Evolutionary conservation across 202 grass and related monocot genomes (phyloP).

Genomic region (Setaria italica): DNA sequence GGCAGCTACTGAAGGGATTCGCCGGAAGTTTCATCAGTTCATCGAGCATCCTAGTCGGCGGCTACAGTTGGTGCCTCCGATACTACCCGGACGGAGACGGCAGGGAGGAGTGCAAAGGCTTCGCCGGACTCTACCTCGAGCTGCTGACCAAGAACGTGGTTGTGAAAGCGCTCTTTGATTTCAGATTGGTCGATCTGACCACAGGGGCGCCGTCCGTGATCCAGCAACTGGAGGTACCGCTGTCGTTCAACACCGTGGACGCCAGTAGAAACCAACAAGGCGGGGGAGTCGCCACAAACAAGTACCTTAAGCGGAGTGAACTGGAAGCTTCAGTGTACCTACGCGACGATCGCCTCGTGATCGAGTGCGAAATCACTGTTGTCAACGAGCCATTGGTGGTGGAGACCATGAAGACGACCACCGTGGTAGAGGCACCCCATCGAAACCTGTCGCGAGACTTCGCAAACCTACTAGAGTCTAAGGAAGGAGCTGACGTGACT

Average conservation of each 20-base stretch:
- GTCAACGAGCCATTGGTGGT: background rate
- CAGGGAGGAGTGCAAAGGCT: too few species aligned
- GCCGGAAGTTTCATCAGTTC: background rate
- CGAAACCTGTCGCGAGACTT: background rate
- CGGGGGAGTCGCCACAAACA: too few species aligned
- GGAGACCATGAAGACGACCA: too few species aligned
- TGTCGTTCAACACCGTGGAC: too few species aligned
- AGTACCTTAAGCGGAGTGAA: too few species aligned
- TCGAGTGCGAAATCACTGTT: background rate
- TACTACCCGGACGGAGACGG: background rate
- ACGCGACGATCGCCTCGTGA: background rate
- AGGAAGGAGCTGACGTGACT: background rate
- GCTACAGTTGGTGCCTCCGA: background rate
- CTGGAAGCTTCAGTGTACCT: too few species aligned
- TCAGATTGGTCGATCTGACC: background rate
- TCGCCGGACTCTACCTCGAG: background rate
- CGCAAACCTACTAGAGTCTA: background rate
- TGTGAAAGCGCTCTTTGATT: background rate
- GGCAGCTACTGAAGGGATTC: background rate
- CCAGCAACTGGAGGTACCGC: too few species aligned
- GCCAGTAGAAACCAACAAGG: too few species aligned
- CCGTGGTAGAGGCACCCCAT: background rate
- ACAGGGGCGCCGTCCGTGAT: background rate
- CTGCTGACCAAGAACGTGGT: background rate
- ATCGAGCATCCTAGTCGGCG: background rate